phyloP scores from a whole-genome alignment of 768 basidiomycete species.

The Auriculariales sp. region DNA sequence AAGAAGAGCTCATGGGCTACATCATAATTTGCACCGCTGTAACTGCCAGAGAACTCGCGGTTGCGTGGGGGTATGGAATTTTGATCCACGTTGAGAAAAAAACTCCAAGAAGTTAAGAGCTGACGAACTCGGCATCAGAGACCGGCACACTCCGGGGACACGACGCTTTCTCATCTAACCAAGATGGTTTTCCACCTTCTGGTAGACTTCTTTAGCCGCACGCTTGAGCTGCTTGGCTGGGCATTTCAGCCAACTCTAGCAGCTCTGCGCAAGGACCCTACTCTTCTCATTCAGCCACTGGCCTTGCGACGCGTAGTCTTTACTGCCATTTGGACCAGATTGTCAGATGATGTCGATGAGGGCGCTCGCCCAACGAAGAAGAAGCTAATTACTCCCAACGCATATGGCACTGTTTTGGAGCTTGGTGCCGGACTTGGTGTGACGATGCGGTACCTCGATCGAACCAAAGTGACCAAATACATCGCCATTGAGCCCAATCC shows the following conservation, averaged over 20 bases:
- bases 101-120: too few species aligned
- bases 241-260: slow-evolving; percentile 31
- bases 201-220: neutral
- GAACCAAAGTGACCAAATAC: slow-evolving; percentile 8
- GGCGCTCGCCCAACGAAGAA: slow-evolving; percentile 26
- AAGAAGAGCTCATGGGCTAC: too few species aligned
- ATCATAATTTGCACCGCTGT: too few species aligned
- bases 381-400: slow-evolving; percentile 35
- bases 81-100: too few species aligned
- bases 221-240: neutral
- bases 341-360: slow-evolving; percentile 34
- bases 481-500: slow-evolving; percentile 12
- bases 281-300: slow-evolving; percentile 28
- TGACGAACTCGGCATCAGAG: too few species aligned
- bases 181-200: neutral
- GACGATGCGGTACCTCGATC: slow-evolving; percentile 8
- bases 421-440: slow-evolving; percentile 35
- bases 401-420: slow-evolving; percentile 49
- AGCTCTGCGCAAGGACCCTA: slow-evolving; percentile 25
- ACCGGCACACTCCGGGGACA: too few species aligned
- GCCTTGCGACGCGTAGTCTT: slow-evolving; percentile 41
- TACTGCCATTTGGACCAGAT: slow-evolving; percentile 37
- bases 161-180: neutral
- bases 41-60: too few species aligned
- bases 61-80: too few species aligned